These are phyloP conservation scores for Rubus idaeus DNA, from an alignment of 306 rosid species.

Conservation along the genomic window DNA sequence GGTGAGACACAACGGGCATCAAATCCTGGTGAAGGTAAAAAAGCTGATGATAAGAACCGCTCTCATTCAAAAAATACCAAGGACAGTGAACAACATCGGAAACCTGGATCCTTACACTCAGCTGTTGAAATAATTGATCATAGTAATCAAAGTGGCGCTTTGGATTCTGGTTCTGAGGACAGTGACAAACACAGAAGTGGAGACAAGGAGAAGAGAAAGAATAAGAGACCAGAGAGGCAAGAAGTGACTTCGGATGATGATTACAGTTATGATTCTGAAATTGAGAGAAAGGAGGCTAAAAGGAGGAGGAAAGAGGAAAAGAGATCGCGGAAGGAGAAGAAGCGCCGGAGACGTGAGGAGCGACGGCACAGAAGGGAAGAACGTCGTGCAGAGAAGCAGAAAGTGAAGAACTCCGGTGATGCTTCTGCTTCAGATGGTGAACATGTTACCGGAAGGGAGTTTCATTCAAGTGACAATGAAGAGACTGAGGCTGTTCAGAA, in stretches of 20 bases:
- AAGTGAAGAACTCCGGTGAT: conserved; percentile 57
- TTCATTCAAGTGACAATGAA: conserved; percentile 52
- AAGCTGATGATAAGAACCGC: conserved; percentile 46
- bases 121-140: conserved; percentile 41
- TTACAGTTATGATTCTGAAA: conserved; percentile 67
- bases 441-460: conserved; percentile 42
- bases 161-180: conserved; percentile 67
- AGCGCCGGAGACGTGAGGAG: conserved; percentile 75
- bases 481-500: conserved; percentile 53
- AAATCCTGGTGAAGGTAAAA: conserved; percentile 42
- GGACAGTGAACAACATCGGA: conserved; percentile 33
- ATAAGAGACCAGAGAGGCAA: conserved; percentile 71
- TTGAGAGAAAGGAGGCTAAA: conserved; percentile 79
- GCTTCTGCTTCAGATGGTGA: conserved; percentile 57
- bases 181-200: conserved; percentile 51
- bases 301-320: conserved; percentile 83
- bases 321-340: conserved; percentile 81
- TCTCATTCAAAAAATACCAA: conserved; percentile 37
- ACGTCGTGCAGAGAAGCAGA: conserved; percentile 73
- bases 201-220: conserved; percentile 68
- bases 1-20: conserved; percentile 46
- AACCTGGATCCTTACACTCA: conserved; percentile 39
- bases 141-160: conserved; percentile 36
- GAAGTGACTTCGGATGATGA: conserved; percentile 58
- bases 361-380: conserved; percentile 71